Percentiles rank a stretch among this genome's conserved stretches.
Conservation (phyloP, 768 basidiomycete species). For the Mycena indigotica region DNA sequence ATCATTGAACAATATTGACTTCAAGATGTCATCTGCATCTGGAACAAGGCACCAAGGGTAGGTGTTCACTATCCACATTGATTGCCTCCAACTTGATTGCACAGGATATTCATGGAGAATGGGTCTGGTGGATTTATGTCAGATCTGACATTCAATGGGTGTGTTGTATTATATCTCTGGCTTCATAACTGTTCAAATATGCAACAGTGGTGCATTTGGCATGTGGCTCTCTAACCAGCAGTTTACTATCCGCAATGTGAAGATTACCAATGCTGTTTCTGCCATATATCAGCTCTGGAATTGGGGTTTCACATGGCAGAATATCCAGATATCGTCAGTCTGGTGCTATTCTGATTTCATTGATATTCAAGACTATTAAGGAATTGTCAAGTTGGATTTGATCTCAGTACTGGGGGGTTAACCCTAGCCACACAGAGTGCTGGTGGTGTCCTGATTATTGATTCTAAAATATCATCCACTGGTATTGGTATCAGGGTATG, state of each 20-base stretch:
- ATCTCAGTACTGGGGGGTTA: background rate
- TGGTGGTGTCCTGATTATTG: background rate
- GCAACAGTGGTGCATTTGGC: background rate
- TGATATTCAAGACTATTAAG: background rate
- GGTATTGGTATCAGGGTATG: background rate
- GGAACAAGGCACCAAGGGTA: conserved; percentile 40
- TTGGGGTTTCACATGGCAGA: background rate
- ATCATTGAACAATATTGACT: conserved; percentile 42
- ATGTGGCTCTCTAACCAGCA: background rate
- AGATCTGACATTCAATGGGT: conserved; percentile 15
- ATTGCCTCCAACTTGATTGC: background rate
- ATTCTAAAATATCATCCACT: background rate
- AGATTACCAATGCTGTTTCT: background rate
- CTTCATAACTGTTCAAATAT: background rate
- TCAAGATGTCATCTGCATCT: conserved; percentile 38
- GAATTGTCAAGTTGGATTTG: background rate
- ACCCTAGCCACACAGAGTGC: background rate
- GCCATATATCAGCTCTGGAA: background rate
- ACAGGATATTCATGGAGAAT: conserved; percentile 49
- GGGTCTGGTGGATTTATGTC: conserved; percentile 50
- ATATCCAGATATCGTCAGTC: background rate
- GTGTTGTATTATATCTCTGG: too few species aligned
- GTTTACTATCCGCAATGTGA: background rate
- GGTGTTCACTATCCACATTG: background rate
- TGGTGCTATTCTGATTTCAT: background rate